These are phyloP conservation scores for Torulaspora franciscae DNA, from an alignment of 805 yeast genomes.

Conservation along the genomic window DNA sequence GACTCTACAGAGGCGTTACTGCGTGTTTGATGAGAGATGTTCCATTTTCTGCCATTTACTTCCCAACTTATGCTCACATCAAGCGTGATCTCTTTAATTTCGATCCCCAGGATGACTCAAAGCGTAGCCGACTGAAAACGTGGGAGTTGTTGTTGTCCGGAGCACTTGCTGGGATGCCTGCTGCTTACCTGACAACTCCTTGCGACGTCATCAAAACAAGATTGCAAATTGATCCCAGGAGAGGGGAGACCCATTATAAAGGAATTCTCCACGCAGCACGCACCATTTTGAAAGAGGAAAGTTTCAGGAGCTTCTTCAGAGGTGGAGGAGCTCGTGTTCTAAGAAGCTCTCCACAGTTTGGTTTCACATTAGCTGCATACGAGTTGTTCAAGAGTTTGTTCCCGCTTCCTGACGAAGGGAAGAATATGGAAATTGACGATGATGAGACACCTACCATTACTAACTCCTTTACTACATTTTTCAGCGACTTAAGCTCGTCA, in stretches of 20 bases:
- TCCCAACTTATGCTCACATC: slow-evolving; percentile 93
- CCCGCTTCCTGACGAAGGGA: slow-evolving; percentile 49
- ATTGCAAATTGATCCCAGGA: slow-evolving; percentile 75
- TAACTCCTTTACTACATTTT: slow-evolving; percentile 22
- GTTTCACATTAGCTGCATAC: slow-evolving; percentile 95
- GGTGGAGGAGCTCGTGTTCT: slow-evolving; percentile 94
- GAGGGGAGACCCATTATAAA: slow-evolving; percentile 69
- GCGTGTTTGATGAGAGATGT: slow-evolving; percentile 94
- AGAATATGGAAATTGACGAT: slow-evolving; percentile 9
- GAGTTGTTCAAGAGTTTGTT: slow-evolving; percentile 77
- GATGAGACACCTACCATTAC: slow-evolving; percentile 26
- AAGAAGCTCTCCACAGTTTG: slow-evolving; percentile 96
- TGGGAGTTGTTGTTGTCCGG: slow-evolving; percentile 86
- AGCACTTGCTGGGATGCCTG: slow-evolving; percentile 96
- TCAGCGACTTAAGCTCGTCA: slow-evolving; percentile 16
- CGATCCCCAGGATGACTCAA: slow-evolving; percentile 63
- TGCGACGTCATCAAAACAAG: slow-evolving; percentile 96
- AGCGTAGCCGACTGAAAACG: slow-evolving; percentile 58
- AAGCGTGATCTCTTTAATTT: slow-evolving; percentile 76
- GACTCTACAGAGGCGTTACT: slow-evolving; percentile 83
- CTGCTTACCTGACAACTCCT: slow-evolving; percentile 94
- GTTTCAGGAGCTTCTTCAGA: slow-evolving; percentile 81
- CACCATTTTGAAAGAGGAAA: slow-evolving; percentile 76
- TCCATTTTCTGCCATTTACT: slow-evolving; percentile 93
- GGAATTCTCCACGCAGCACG: slow-evolving; percentile 75